Base-by-base conservation (phyloP, 2,329 filamentous ascomycete genomes). In the Cladosporium sp. region DNA sequence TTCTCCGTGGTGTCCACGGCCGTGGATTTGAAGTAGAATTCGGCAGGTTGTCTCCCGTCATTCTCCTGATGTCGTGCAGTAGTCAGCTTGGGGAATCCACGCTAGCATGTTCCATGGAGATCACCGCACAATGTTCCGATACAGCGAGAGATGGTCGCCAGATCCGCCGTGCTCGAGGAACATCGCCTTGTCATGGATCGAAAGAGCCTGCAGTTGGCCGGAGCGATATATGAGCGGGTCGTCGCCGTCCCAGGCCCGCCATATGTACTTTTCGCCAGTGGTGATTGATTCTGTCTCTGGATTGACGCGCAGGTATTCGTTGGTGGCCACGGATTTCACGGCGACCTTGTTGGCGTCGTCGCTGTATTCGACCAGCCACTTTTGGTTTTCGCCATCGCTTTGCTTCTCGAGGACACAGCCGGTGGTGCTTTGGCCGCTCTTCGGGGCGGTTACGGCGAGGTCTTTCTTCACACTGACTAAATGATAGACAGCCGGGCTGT, bases 211-310 rank as follows among this genome's bases (percentile, higher is more conserved):
- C 36, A n/a, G 61, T 26, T 7, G 36, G 26, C 34, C 34, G 34
- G 34, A 36, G 34, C 34, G 34, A 36, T 36, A 36, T 16, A 16
- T 16, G 34, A 5, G 14, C 34, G 34, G 34, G 26, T 58, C 34
- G 13, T 51, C 54, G 36, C 49, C 61, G 28, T 64, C n/a, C 16
- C 36, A 64, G 21, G 49, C 25, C 36, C 18, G 48, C 61, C 53
- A 64, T 32, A 28, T 51, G n/a, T 64, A 53, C 30, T 36, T 64
- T 10, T 58, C 61, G 53, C 61, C 61, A n/a, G 53, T 58, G 39
- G 36, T 28, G 18, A 57, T 39, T n/a, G 34, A 23, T 34, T 14
- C n/a, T 30, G 21, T 34, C 51, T 23, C 28, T 36, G 23, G n/a
- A 34, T 26, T 26, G 30, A 26, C 49, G 5, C 34, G 51, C 18